Evolutionary conservation across 768 basidiomycete species (phyloP), one percentile per base, ranked within the genome.

Genomic region (Boletus tylopilopsis): DNA sequence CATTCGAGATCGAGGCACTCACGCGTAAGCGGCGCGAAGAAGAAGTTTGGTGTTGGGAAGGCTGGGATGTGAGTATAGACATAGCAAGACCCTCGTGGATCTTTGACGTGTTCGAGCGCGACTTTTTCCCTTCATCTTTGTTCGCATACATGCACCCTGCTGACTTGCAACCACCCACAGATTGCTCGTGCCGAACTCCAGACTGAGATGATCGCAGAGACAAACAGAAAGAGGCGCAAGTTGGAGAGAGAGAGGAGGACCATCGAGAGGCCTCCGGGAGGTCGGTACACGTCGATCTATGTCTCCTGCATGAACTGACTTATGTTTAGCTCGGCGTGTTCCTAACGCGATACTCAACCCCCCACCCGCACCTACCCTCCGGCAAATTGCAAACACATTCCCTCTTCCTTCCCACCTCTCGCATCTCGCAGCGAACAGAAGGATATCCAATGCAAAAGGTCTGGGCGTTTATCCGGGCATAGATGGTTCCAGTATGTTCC

Each of bases 181-280:
- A 68, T 84, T 50, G 75, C 87, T 22, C 77, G 87, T 44, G 88
- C 92, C 57, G 82, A 85, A 41, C 69, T 94, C 12, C 88, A 94
- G 61, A 87, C 80, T 2, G 85, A 87, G 13, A 89, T 95, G 84
- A 87, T 94, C 48, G 82, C 94, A 0, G 90, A 94, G 58, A 85
- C 88, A 6, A 94, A 90, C 65, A 75, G 88, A 55, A 95, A 95
- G 67, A 77, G 90, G 50, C 75, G 94, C 38, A 77, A 81, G 41
- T 68, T 98, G 30, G 94, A 97, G 64, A 77, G 93, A 51, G 93
- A 96, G 54, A 81, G 91, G 53, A 77, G 93, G 55, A 78, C 79
- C 1, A 63, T 84, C 12, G 94, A 94, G 57, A 73, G 84, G n/a
- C 85, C 88, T 10, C 82, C 79, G 40, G 82, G 85, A 45, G 68